Evolutionary conservation across 2,329 filamentous ascomycete genomes (phyloP), one percentile per base, ranked within the genome.

Genomic region (Monosporascus sp.): DNA sequence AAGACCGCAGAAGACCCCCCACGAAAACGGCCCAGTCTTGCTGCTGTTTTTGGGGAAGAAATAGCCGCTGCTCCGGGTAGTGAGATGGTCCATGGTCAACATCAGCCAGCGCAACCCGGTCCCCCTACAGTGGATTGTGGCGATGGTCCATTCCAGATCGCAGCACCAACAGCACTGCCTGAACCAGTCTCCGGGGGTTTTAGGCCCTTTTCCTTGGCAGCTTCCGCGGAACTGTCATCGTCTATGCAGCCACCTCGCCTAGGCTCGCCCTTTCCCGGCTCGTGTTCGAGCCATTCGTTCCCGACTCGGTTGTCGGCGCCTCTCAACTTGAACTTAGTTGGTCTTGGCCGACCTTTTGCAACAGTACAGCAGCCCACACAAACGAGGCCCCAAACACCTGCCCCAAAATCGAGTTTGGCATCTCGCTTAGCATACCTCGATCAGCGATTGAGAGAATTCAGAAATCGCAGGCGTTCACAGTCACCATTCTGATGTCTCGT

Each of bases 391-490:
- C 61, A 69, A n/a, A 62, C 69, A 7, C 66, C 71, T 22, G 70
- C 65, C 41, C 26, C 61, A 20, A 60, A 72, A 53, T 68, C 75
- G 15, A 76, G 75, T 38, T 66, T 84, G 44, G 73, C 76, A 22
- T 75, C 74, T 37, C 78, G 79, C 11, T 68, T 84, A 52, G 79
- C 80, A 5, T 83, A 84, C 56, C 76, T 84, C 47, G 80, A 84
- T 61, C 76, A 81, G 59, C 77, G 80, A 38, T 74, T 84, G 44
- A 78, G 77, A 58, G 78, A 81, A 55, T 71, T 84, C 54, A 75
- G 78, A 55, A 75, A 71, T 47, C 74, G 66, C 8, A 71, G 72
- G 53, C 74, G 74, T 49, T 79, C 80, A 7, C 74, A 80, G 58
- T 80, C 78, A 22, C 79, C 79, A 3, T 62, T 74, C 43, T 79